Evolutionary conservation across 1,139 yeast species (phyloP), one percentile per base, ranked within the genome.

Genomic region (Yarrowia galli): DNA sequence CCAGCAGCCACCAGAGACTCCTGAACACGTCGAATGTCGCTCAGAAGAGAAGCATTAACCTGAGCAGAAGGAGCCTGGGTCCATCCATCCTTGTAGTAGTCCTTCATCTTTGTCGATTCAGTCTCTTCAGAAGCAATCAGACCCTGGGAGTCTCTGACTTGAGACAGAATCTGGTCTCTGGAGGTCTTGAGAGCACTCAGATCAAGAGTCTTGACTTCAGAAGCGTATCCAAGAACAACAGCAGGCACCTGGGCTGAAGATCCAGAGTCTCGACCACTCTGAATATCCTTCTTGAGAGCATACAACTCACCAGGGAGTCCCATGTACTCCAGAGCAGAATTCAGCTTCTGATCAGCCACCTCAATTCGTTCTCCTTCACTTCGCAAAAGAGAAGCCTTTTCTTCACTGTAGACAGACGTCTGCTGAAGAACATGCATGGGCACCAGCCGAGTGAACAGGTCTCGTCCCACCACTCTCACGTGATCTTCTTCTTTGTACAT

Each of bases 401-500:
- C 93, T 75, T 95, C 99, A 0, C 97, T 90, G 76, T 95, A 95
- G 71, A 87, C 82, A 72, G 97, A 91, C 68, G 91, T 85, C 73
- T 91, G 87, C 75, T 93, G 97, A 75, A 92, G 97, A 43, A 93
- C 91, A 58, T 88, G 86, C 73, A 92, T 82, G 1, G 99, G 98
- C 10, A 95, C 88, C 32, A 95, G 91, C 71, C 89, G 89, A 68
- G 84, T 89, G 77, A 81, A 91, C 65, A 95, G 82, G 69, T 86
- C 89, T 48, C 78, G 78, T 18, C 87, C 87, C 23, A 84, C 79
- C 15, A 83, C 73, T 67, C 82, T 82, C 35, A 81, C 79, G 58
- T 86, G 83, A 71, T 86, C 87, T 69, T 71, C 72, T 35, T 82
- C 81, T 46, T 80, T 80, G 69, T 83, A 79, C 49, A 82, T 73